A percentile compares a stretch with the other conserved stretches of the same genome.
Evolutionary conservation across 768 basidiomycete species (phyloP).

Genomic region (Russula vinacea): DNA sequence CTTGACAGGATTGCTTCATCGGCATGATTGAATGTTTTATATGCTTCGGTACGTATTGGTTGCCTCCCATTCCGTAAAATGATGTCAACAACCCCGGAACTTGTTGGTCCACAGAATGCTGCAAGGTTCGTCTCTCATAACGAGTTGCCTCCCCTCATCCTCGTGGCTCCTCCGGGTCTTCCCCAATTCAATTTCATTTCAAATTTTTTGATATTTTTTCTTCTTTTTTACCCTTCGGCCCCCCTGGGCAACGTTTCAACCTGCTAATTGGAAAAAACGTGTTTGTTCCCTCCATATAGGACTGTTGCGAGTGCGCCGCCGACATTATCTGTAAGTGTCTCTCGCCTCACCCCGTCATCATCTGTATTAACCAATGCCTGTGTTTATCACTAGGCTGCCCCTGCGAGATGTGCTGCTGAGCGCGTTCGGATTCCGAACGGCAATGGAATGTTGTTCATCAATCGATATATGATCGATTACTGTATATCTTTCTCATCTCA

Average conservation of each 20-base stretch:
- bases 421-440: background rate
- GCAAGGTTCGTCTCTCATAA: conserved; percentile 50
- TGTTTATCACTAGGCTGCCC: conserved; percentile 55
- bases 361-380: conserved; percentile 12
- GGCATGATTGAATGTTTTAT: conserved; percentile 62
- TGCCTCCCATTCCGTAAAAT: background rate
- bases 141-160: background rate
- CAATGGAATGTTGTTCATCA: background rate
- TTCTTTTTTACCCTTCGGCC: conserved; percentile 6
- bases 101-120: conserved; percentile 51
- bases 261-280: background rate
- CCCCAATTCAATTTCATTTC: background rate
- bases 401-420: conserved; percentile 63
- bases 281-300: conserved; percentile 39
- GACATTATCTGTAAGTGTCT: conserved; percentile 76
- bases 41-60: conserved; percentile 57
- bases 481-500: background rate
- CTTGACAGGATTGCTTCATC: conserved; percentile 61
- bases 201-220: background rate
- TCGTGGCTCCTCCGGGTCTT: background rate
- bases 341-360: conserved; percentile 2
- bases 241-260: background rate
- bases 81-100: background rate
- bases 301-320: conserved; percentile 64
- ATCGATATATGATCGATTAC: background rate